A percentile compares a stretch with the other conserved stretches of the same genome.
phyloP scores from a whole-genome alignment of 208 protist genomes.

The Trypanosoma mega region DNA sequence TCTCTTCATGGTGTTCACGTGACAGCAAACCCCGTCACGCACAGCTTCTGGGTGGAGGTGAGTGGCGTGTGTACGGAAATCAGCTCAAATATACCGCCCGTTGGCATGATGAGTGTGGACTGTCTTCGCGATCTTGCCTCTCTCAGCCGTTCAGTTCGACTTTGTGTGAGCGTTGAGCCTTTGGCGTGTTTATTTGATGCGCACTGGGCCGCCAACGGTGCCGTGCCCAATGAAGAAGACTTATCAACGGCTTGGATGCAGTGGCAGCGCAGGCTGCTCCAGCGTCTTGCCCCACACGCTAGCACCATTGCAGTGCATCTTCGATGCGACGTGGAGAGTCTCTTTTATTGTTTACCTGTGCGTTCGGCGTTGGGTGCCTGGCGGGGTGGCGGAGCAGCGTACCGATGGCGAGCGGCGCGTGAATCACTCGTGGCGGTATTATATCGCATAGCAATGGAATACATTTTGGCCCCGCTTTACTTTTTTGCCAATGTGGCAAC shows the following conservation, averaged over 20 bases:
- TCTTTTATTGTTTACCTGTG: constrained; percentile 51
- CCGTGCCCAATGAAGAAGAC: too few species aligned
- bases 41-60: constrained; percentile 18
- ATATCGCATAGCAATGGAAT: constrained; percentile 22
- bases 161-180: neutral
- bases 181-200: too few species aligned
- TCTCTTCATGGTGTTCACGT: constrained; percentile 11
- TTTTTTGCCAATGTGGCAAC: neutral
- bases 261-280: too few species aligned
- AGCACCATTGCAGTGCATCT: constrained; percentile 11
- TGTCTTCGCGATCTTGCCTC: neutral
- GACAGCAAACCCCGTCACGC: neutral
- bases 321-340: constrained; percentile 30
- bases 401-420: constrained; percentile 6
- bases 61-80: too few species aligned
- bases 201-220: neutral
- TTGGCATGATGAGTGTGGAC: too few species aligned
- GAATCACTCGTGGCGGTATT: neutral
- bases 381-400: neutral
- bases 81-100: too few species aligned
- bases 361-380: constrained; percentile 7
- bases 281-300: too few species aligned
- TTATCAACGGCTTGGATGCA: too few species aligned
- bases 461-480: constrained; percentile 23
- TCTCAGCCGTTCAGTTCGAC: neutral